These are phyloP conservation scores for Taiozyma sp. DNA, from an alignment of 1,139 yeast genomes.

Conservation along the genomic window DNA sequence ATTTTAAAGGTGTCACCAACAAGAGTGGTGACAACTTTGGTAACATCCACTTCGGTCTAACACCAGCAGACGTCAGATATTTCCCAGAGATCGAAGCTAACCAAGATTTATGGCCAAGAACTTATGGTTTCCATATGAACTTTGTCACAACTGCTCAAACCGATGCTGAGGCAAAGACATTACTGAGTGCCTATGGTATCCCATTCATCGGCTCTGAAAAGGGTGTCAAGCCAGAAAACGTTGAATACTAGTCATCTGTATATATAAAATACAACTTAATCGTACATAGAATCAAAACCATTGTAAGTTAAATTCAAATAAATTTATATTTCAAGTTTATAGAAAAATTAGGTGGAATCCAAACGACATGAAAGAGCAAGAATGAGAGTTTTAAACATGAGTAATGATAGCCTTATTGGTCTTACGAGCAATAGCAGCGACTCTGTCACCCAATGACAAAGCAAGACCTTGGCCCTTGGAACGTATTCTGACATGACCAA, in stretches of 20 bases:
- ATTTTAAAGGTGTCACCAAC: constrained; percentile 72
- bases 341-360: neutral
- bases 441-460: constrained; percentile 88
- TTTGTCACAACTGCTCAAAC: constrained; percentile 87
- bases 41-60: constrained; percentile 79
- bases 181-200: constrained; percentile 77
- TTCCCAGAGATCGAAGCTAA: constrained; percentile 94
- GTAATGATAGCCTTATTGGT: constrained; percentile 33
- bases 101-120: constrained; percentile 84
- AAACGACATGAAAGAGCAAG: neutral
- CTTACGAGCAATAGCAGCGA: constrained; percentile 69
- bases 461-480: constrained; percentile 98
- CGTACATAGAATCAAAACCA: neutral
- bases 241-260: constrained; percentile 11
- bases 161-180: constrained; percentile 85
- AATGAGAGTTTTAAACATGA: constrained; percentile 26
- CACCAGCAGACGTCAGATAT: constrained; percentile 66
- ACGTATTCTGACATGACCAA: constrained; percentile 95
- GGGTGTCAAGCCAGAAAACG: constrained; percentile 17
- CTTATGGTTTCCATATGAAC: constrained; percentile 83
- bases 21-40: constrained; percentile 83
- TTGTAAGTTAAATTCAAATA: no score
- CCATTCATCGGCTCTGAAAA: constrained; percentile 62
- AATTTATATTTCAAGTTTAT: neutral
- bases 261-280: neutral